A percentile compares a stretch with the other conserved stretches of the same genome.
Conservation (phyloP, 1,284 basidiomycete genomes). For the Acaromyces ingoldii region DNA sequence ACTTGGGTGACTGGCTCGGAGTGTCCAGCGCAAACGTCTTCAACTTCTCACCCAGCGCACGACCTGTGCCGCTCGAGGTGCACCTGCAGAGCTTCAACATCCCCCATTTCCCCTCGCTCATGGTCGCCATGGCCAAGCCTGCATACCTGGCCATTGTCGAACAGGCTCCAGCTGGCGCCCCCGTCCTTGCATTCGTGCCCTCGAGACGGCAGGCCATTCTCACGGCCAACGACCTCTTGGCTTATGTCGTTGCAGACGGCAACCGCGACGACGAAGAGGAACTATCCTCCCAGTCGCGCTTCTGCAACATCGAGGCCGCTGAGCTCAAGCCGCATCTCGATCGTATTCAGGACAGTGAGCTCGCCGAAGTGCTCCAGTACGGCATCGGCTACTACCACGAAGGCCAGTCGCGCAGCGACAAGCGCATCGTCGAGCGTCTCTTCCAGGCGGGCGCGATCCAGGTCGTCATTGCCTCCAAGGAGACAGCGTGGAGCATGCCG, state of each 20-base stretch:
- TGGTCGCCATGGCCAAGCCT: constrained; percentile 99
- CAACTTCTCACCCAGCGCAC: constrained; percentile 93
- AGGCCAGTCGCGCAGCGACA: constrained; percentile 83
- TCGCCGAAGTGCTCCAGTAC: constrained; percentile 77
- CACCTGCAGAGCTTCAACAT: constrained; percentile 92
- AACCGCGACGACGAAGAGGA: constrained; percentile 52
- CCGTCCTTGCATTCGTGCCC: constrained; percentile 87
- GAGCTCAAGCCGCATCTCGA: constrained; percentile 85
- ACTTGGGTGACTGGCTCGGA: constrained; percentile 97
- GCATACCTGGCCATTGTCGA: constrained; percentile 90
- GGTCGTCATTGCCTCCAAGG: constrained; percentile 87
- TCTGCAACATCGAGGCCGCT: constrained; percentile 79
- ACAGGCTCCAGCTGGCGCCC: constrained; percentile 70
- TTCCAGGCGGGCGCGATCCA: constrained; percentile 93
- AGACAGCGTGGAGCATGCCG: constrained; percentile 91
- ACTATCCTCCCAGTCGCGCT: constrained; percentile 68
- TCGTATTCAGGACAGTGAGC: constrained; percentile 69
- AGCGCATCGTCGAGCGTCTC: constrained; percentile 84
- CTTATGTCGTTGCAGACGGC: constrained; percentile 83
- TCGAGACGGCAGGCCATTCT: constrained; percentile 87
- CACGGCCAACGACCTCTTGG: constrained; percentile 84
- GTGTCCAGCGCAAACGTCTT: constrained; percentile 82
- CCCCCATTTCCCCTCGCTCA: constrained; percentile 93
- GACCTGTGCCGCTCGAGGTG: constrained; percentile 93
- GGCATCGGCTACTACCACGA: constrained; percentile 96